Base-by-base conservation (phyloP, 345 rosid species). In the Eucalyptus marginata region DNA sequence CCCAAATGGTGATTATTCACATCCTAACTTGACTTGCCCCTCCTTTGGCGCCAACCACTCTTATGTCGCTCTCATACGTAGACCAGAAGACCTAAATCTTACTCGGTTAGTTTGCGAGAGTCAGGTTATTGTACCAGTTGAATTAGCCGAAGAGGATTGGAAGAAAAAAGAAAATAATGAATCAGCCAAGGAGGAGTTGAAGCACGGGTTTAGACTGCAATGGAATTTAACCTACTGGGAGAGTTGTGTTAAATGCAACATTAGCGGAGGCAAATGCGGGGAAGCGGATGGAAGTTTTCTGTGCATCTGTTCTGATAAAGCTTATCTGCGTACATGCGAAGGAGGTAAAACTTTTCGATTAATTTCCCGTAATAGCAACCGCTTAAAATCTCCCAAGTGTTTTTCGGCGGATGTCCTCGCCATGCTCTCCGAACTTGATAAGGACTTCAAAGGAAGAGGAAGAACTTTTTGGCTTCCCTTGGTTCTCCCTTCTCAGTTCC, bases 91-190 rank as follows among this genome's bases (percentile, higher is more conserved):
- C 83, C 27, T 5, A 0, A 0, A 5, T 71, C 83, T 5, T 36
- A 18, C 0, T 71, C 25, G 3, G 83, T 10, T 44, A 5, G 8
- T 0, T 0, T 36, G 83, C 13, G 8, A 2, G 83, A 36, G 83
- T 71, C 46, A 71, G 0, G 46, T 71, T 71, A 5, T 36, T 36
- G 83, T 36, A 71, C 46, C 83, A 0, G 83, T 36, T 10, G 7
- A 0, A 68, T 5, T 2, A 66, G 5, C 22, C 3, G 0, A 0
- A 8, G 11, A 17, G 22, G 20, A n/a, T 4, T 0, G 40, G 3
- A 0, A 68, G 0, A 16, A 16, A 31, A 4, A 0, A 1, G 11
- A 68, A 31, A 4, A 16, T 8, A 0, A 8, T 68, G 43, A 16
- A 4, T 13, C 56, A 52, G 24, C 5, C 18, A 6, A n/a, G 36